Conservation (phyloP, 176 grass and related monocot genomes). For the maize (Zea mays) region Zm-B73-REFERENCE-NAM-5.0 NC_050096.1:49462001-49462500, state of each 20-base stretch:
- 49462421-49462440: not conserved
- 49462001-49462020: conserved; percentile 97
- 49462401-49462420: not conserved
- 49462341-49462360: conserved; percentile 92
- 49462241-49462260: conserved; percentile 96
- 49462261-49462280: conserved; percentile 78
- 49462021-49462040: conserved; percentile 71
- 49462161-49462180: conserved; percentile 58
- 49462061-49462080: conserved; percentile 34
- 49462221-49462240: conserved; percentile 70
- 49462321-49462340: conserved; percentile 86
- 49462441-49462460: not conserved
- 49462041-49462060: conserved; percentile 46
- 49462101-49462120: not conserved
- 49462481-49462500: not conserved
- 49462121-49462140: not conserved
- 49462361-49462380: conserved; percentile 49
- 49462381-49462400: not conserved
- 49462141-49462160: conserved; percentile 26
- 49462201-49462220: conserved; percentile 48
- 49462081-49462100: conserved; percentile 42
- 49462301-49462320: conserved; percentile 92
- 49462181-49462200: conserved; percentile 41
- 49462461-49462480: not conserved
- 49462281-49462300: conserved; percentile 91